Conservation (phyloP, 352 stramenopile genomes). For the Phytophthora litchii region DNA sequence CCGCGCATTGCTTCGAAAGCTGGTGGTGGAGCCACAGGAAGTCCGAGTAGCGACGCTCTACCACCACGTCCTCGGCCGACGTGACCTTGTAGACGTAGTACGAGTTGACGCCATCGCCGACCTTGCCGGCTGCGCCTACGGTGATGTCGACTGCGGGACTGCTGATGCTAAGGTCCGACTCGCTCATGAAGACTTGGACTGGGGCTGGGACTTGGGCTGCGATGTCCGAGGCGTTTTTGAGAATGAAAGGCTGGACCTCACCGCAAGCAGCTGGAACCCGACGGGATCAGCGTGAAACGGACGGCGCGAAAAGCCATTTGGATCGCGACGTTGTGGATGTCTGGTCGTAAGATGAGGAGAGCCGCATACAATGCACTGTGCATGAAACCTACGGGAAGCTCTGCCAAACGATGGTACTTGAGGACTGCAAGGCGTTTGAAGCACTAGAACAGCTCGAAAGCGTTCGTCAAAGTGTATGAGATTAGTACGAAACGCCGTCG, state of each 20-base stretch:
- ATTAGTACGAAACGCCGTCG: neutral
- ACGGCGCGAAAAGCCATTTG: slow-evolving; percentile 31
- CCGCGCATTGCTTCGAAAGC: slow-evolving; percentile 71
- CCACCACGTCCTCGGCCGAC: slow-evolving; percentile 53
- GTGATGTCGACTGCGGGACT: slow-evolving; percentile 40
- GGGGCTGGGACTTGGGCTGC: slow-evolving; percentile 4
- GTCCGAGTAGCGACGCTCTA: slow-evolving; percentile 87
- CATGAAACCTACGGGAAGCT: neutral
- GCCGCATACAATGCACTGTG: neutral
- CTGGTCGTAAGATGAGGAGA: neutral
- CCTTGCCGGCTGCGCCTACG: slow-evolving; percentile 73
- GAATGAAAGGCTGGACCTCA: slow-evolving; percentile 20
- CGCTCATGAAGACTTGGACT: slow-evolving; percentile 18
- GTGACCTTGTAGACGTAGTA: slow-evolving; percentile 86
- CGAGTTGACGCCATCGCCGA: slow-evolving; percentile 85
- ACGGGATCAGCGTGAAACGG: slow-evolving; percentile 34
- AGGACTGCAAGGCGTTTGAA: neutral
- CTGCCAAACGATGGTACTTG: neutral
- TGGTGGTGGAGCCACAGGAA: slow-evolving; percentile 86
- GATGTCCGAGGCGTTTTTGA: slow-evolving; percentile 17
- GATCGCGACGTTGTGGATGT: neutral
- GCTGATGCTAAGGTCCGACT: slow-evolving; percentile 26
- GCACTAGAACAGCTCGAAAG: neutral
- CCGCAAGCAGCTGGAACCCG: slow-evolving; percentile 15
- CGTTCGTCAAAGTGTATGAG: neutral